Evolutionary conservation across 768 basidiomycete genomes (phyloP).

Genomic region (Lentinula sp.): DNA sequence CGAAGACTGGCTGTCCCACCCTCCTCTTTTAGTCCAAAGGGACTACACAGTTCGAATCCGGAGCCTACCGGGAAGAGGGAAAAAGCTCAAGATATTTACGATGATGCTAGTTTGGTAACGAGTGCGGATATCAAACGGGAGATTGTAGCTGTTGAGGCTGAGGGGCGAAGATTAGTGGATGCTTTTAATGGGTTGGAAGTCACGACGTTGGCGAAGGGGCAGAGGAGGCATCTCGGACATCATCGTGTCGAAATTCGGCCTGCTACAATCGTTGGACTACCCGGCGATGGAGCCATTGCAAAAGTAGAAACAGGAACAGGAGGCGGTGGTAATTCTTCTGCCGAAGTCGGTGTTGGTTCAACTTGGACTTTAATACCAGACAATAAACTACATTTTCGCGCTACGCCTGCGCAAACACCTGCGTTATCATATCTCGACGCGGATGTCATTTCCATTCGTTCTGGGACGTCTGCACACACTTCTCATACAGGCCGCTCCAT

Average conservation of each 20-base stretch:
- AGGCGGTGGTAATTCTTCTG: slow-evolving; percentile 15
- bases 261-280: slow-evolving; percentile 9
- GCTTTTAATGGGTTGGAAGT: slow-evolving; percentile 78
- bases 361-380: slow-evolving; percentile 31
- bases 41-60: slow-evolving; percentile 24
- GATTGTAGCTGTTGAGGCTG: slow-evolving; percentile 64
- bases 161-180: slow-evolving; percentile 65
- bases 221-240: slow-evolving; percentile 13
- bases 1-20: slow-evolving; percentile 49
- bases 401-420: slow-evolving; percentile 7
- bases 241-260: neutral
- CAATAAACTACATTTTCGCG: slow-evolving; percentile 25
- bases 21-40: slow-evolving; percentile 44
- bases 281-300: neutral
- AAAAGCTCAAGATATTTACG: slow-evolving; percentile 33
- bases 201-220: slow-evolving; percentile 50
- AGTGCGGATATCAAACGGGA: slow-evolving; percentile 59
- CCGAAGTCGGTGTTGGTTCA: slow-evolving; percentile 11
- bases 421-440: slow-evolving; percentile 25
- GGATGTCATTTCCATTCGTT: slow-evolving; percentile 48
- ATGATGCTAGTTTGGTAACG: slow-evolving; percentile 54
- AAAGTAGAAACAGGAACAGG: slow-evolving; percentile 11
- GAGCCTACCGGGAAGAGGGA: slow-evolving; percentile 24
- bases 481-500: slow-evolving; percentile 12
- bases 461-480: slow-evolving; percentile 46